phyloP scores from a whole-genome alignment of 2,329 filamentous ascomycete genomes.

The Cladobotryum mycophilum region DNA sequence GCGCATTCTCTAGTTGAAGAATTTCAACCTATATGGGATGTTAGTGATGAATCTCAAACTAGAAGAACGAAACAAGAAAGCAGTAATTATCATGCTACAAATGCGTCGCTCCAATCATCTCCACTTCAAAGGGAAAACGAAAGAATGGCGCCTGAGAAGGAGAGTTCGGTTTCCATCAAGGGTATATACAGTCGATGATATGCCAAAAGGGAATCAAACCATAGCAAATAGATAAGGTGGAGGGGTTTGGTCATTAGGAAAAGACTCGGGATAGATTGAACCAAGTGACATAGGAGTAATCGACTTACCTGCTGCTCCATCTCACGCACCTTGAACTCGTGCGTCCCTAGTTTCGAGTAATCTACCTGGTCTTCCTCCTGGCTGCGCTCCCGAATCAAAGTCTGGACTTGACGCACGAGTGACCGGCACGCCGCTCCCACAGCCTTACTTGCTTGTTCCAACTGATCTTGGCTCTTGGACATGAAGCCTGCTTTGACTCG shows the following conservation, averaged over 20 bases:
- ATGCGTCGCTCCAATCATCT: too few species aligned
- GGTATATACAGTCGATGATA: too few species aligned
- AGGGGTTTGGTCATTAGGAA: not conserved
- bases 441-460: conserved; percentile 88
- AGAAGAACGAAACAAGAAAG: not conserved
- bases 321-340: conserved; percentile 97
- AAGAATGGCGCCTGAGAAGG: too few species aligned
- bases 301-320: conserved; percentile 94
- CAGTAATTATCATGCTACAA: not conserved
- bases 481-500: conserved; percentile 97
- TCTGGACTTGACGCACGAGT: conserved; percentile 88
- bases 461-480: conserved; percentile 88
- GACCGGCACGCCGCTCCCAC: conserved; percentile 83
- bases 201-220: not conserved
- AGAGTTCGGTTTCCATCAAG: too few species aligned
- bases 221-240: not conserved
- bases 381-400: conserved; percentile 83
- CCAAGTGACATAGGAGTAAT: not conserved
- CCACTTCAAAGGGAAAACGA: too few species aligned
- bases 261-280: not conserved
- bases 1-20: conserved; percentile 82
- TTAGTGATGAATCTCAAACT: conserved; percentile 9
- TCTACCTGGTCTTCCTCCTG: conserved; percentile 78
- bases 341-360: conserved; percentile 78
- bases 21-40: conserved; percentile 72